Evolutionary conservation across 805 yeast genomes (phyloP), one percentile per base, ranked within the genome.

Genomic region (Candida maesae): DNA sequence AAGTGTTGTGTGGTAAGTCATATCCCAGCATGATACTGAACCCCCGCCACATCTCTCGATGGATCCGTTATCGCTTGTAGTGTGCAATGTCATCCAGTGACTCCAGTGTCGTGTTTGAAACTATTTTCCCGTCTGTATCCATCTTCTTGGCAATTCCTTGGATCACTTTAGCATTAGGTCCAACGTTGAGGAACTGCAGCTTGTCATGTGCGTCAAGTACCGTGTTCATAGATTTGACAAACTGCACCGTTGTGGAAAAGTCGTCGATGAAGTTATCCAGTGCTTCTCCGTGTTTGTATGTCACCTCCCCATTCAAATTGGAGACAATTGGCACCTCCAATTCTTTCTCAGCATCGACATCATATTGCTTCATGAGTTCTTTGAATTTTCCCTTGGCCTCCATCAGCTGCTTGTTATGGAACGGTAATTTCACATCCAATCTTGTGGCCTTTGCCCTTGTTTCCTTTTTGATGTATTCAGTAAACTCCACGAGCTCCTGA

Each of bases 201-300:
- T 41, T 18, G 2, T 33, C 21, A 5, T 33, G 35, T 6, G 23
- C 27, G 13, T 33, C 14, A n/a, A 48, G 4, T 13, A 47, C 29
- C 2, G 32, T 43, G 29, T 64, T 56, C 42, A 71, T 55, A 2
- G 71, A 61, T 29, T 57, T 45, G 25, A 59, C 58, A 67, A 76
- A 73, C 39, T 60, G 61, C 6, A 73, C 79, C 0, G 77, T 73
- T n/a, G 51, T 50, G 14, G 68, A 63, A 47, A 66, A 70, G n/a
- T 63, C 66, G 6, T 48, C 42, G n/a, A 71, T 59, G 12, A 71
- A 65, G 16, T 64, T 60, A 11, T 44, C 51, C 6, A 67, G 37
- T 3, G 65, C 58, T 14, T 48, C 52, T n/a, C 51, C 46, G 18
- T 52, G 50, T 15, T 51, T 58, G 3, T 27, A 26, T 1, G 59